Conservation (phyloP, 176 grass and related monocot genomes). For the Oryza rufipogon region DNA sequence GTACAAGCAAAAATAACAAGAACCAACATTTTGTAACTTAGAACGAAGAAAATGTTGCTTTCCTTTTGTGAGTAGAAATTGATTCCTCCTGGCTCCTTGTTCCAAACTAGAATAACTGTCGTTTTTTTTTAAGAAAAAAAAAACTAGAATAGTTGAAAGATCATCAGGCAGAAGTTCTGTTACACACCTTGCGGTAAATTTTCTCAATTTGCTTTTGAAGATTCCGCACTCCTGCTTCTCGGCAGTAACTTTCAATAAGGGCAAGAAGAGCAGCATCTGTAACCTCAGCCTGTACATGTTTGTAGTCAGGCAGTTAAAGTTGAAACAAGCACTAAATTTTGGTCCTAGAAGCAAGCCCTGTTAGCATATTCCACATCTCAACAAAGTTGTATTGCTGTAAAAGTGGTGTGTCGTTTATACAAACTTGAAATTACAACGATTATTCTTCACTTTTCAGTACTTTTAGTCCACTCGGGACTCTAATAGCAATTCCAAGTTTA, state of each 20-base stretch:
- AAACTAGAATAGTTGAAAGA: slow-evolving; percentile 6
- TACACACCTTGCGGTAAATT: slow-evolving; percentile 93
- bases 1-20: neutral
- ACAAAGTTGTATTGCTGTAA: slow-evolving; percentile 2
- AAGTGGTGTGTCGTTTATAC: slow-evolving; percentile 1
- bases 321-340: slow-evolving; percentile 32
- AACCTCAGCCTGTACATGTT: slow-evolving; percentile 82
- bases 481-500: neutral
- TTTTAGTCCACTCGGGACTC: slow-evolving; percentile 9
- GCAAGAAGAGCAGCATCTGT: slow-evolving; percentile 93
- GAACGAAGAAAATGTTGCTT: slow-evolving; percentile 7
- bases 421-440: neutral
- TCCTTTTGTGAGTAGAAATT: slow-evolving; percentile 19
- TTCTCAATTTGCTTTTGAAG: slow-evolving; percentile 99
- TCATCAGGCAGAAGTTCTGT: slow-evolving; percentile 36
- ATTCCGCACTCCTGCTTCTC: slow-evolving; percentile 97
- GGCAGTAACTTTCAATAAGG: slow-evolving; percentile 94
- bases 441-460: neutral
- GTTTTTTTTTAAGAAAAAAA: neutral
- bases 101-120: slow-evolving; percentile 19
- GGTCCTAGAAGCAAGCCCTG: slow-evolving; percentile 1
- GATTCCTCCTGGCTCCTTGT: neutral
- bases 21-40: neutral
- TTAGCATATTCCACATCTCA: slow-evolving; percentile 21
- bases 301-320: slow-evolving; percentile 22